Conservation (phyloP, 1,284 basidiomycete genomes). For the Cryptococcus neoformans region DNA sequence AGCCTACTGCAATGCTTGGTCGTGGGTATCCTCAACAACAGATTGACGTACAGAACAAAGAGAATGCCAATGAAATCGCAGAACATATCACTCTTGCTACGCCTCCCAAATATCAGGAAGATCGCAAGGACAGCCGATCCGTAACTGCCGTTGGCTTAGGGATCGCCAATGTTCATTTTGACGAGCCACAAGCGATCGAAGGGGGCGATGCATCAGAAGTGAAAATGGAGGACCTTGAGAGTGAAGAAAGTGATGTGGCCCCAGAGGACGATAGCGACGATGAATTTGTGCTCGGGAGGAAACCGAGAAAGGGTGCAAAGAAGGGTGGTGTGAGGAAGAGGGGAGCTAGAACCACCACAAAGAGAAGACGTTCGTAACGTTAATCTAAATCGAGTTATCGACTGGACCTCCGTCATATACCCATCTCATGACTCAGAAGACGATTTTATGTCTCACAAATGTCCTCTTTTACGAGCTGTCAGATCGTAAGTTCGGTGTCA, state of each 20-base stretch:
- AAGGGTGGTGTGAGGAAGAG: conserved; percentile 3
- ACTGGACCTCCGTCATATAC: too few relatives aligned
- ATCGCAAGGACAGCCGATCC: conserved; percentile 9
- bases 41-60: neutral
- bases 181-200: conserved; percentile 13
- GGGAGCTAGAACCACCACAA: neutral
- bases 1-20: conserved; percentile 9
- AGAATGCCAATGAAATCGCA: conserved; percentile 12
- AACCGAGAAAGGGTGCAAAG: conserved; percentile 14
- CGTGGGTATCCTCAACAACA: conserved; percentile 1
- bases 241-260: conserved; percentile 3
- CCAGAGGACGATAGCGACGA: conserved; percentile 29
- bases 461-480: too few relatives aligned
- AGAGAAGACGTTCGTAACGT: neutral
- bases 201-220: neutral
- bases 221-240: neutral
- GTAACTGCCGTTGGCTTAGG: conserved; percentile 39
- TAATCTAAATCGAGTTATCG: too few relatives aligned
- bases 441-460: too few relatives aligned
- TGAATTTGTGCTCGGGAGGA: conserved; percentile 27
- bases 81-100: conserved; percentile 33
- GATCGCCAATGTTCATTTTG: conserved; percentile 40
- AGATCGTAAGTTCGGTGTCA: too few relatives aligned
- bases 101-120: conserved; percentile 20
- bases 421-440: too few relatives aligned